Base-by-base conservation (phyloP, 345 rosid genomes). In the Eutrema yunnanense region DNA sequence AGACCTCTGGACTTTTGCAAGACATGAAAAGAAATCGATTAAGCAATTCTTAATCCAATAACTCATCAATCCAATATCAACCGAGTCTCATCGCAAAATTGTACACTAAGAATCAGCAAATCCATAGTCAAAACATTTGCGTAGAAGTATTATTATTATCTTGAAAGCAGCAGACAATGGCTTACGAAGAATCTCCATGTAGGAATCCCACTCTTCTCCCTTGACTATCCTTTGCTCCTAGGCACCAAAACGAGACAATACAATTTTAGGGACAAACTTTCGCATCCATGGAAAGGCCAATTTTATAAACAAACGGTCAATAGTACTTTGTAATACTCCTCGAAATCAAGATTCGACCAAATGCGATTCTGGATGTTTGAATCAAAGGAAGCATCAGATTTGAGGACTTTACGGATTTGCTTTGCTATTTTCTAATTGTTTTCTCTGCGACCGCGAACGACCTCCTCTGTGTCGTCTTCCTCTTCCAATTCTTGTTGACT, bases 111-210 rank as follows among this genome's bases (percentile, higher is more conserved):
- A 19, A 19, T 19, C 22, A 19, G 22, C 22, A 19, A 19, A 19
- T 19, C 22, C 22, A 19, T 19, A 19, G 22, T 19, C 22, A 19
- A 19, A 19, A 19, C 22, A 19, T 19, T 19, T 19, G 22, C 22
- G 22, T 19, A 19, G 22, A 19, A 19, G 22, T 19, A 19, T 19
- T 19, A 19, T 19, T 19, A 19, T 19, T 19, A 19, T 19, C 22
- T 19, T 83, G 83, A 95, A 95, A 69, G 98, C 96, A 65, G 98
- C 85, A n/a, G 98, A 96, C 82, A 95, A 81, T 2, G 99, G 96
- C 29, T 84, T 90, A 5, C 90, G 87, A 64, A 95, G 96, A 76
- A 80, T 44, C 47, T 85, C 89, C 34, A 87, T 73, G 65, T 92
- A 90, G 9, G 79, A 69, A 61, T 90, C 92, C 99, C 96, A 92